Evolutionary conservation across 2,329 filamentous ascomycete genomes (phyloP), one percentile per base, ranked within the genome.

Genomic region (Fusarium austroafricanum): DNA sequence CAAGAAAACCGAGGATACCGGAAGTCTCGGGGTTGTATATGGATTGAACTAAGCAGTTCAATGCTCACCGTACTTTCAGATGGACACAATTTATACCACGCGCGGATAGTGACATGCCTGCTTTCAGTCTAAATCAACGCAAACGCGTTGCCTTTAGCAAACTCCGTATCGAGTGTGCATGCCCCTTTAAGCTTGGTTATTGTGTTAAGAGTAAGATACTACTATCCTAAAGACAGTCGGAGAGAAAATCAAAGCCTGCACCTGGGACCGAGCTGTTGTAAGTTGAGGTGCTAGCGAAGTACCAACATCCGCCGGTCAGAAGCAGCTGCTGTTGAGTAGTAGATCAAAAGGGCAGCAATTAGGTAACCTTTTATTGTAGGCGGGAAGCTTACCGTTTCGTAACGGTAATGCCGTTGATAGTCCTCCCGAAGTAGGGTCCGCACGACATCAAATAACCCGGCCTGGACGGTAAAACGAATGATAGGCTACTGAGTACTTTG

Each of bases 341-440:
- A 43, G 38, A 35, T 4, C 33, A 47, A 28, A 29, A 21, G 3
- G n/a, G 49, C 17, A 23, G 14, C 38, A 18, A 17, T 29, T 35
- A 28, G 21, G 7, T 23, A 29, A 37, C 23, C 23, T 20, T 17
- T 31, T 44, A 35, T 23, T 57, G 39, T 23, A 40, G 42, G 26
- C 61, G 65, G 61, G 56, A 66, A 47, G 33, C 31, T 15, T 39
- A 39, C 51, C 47, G 55, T 52, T 26, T 46, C 42, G 37, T 35
- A 39, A 44, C 51, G 50, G 38, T 40, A 31, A 50, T 58, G 37
- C 44, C 52, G 44, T 47, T 53, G 37, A 47, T 57, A 57, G 45
- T 57, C 26, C 49, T 67, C 44, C 52, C 42, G 52, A 55, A 51
- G 50, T 37, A 54, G 23, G 37, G 45, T 14, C 52, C 14, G 40